These are phyloP conservation scores for Fraxinus baroniana DNA, from an alignment of 305 asterid genomes.

Conservation along the genomic window DNA sequence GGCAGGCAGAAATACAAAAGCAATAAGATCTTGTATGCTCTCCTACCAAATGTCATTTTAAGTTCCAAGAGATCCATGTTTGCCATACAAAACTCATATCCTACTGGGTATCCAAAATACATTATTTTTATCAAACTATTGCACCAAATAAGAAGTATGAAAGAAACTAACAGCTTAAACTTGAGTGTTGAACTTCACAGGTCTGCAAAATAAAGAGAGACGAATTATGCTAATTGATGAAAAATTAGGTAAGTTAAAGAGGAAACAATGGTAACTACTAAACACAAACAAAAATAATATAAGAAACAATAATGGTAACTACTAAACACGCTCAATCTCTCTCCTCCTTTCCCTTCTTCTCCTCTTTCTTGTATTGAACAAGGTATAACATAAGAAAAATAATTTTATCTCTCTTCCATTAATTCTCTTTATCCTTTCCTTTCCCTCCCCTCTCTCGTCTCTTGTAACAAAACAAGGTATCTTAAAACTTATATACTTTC, in stretches of 20 bases:
- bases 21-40: not conserved
- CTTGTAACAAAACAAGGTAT: not conserved
- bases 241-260: not conserved
- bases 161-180: conserved; percentile 50
- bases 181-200: conserved; percentile 43
- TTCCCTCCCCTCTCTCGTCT: not conserved
- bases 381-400: not conserved
- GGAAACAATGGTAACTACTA: not conserved
- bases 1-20: not conserved
- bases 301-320: no score
- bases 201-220: conserved; percentile 42
- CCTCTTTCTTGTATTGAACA: not conserved
- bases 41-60: not conserved
- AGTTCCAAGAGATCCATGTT: not conserved
- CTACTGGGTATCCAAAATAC: not conserved
- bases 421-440: not conserved
- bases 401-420: not conserved
- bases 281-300: not conserved
- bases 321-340: not conserved
- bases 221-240: not conserved
- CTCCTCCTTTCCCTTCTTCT: not conserved
- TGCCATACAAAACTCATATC: not conserved
- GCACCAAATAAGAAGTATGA: conserved; percentile 21
- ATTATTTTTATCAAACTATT: conserved; percentile 17
- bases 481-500: not conserved